These are phyloP conservation scores for Blastobotrys proliferans DNA, from an alignment of 1,139 yeast genomes.

Conservation along the genomic window DNA sequence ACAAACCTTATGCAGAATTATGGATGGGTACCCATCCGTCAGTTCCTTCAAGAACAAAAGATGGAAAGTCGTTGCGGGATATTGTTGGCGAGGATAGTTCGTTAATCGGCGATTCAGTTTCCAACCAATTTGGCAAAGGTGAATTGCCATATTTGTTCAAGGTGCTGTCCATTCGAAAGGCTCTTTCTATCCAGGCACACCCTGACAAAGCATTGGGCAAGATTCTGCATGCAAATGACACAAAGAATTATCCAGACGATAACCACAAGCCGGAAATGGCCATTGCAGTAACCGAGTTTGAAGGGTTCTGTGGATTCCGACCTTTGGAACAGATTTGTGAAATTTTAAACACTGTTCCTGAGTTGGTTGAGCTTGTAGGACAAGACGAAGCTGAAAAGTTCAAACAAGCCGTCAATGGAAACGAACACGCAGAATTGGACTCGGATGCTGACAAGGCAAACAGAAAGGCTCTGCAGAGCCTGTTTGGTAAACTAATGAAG, in stretches of 20 bases:
- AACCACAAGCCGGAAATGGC: constrained; percentile 99
- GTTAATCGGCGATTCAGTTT: constrained; percentile 51
- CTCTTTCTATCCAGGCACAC: constrained; percentile 93
- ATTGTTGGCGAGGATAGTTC: constrained; percentile 59
- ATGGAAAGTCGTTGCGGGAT: constrained; percentile 58
- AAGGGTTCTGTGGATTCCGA: constrained; percentile 97
- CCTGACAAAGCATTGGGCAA: constrained; percentile 87
- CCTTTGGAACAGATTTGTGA: constrained; percentile 74
- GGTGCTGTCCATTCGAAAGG: constrained; percentile 88
- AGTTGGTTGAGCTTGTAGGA: constrained; percentile 68
- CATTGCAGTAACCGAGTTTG: constrained; percentile 89
- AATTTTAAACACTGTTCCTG: constrained; percentile 68
- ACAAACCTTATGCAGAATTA: constrained; percentile 55
- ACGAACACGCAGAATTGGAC: constrained; percentile 49
- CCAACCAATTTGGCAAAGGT: constrained; percentile 63
- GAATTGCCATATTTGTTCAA: constrained; percentile 91
- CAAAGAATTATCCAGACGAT: constrained; percentile 93
- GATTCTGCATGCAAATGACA: constrained; percentile 73
- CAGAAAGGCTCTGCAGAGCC: constrained; percentile 62
- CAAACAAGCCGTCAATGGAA: constrained; percentile 39
- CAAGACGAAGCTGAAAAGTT: constrained; percentile 52
- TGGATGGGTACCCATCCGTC: constrained; percentile 99
- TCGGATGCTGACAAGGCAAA: constrained; percentile 37
- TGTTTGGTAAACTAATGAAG: constrained; percentile 82
- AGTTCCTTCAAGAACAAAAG: constrained; percentile 70